Evolutionary conservation across 306 rosid genomes (phyloP).

Genomic region (Chamaecrista fasciculata): DNA sequence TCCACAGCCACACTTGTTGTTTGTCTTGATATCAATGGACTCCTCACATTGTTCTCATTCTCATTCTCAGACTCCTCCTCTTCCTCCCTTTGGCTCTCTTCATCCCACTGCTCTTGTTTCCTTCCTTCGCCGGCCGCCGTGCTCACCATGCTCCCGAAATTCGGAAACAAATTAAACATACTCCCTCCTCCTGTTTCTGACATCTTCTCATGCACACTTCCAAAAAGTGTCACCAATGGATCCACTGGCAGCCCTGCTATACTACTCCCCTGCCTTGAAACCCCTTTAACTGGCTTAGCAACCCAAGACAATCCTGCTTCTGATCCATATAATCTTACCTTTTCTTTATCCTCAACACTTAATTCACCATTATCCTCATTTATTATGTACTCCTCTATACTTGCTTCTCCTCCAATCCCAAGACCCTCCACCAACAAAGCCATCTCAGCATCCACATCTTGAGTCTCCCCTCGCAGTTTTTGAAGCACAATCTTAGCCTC

Average conservation of each 20-base stretch:
- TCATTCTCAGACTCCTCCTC: slow-evolving; percentile 50
- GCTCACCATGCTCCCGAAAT: slow-evolving; percentile 67
- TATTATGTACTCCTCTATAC: slow-evolving; percentile 60
- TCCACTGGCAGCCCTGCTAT: slow-evolving; percentile 67
- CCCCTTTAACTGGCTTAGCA: slow-evolving; percentile 76
- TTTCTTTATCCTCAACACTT: slow-evolving; percentile 58
- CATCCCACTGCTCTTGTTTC: slow-evolving; percentile 61
- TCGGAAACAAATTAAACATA: slow-evolving; percentile 43
- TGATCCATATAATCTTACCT: slow-evolving; percentile 73
- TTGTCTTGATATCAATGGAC: slow-evolving; percentile 88
- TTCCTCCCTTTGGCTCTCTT: slow-evolving; percentile 46
- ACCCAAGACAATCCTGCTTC: slow-evolving; percentile 84
- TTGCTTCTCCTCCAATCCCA: slow-evolving; percentile 56
- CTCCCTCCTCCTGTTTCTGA: slow-evolving; percentile 53
- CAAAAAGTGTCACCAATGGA: slow-evolving; percentile 63
- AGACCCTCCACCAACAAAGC: slow-evolving; percentile 70
- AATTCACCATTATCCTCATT: slow-evolving; percentile 53
- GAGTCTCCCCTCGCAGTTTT: slow-evolving; percentile 72
- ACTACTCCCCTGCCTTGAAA: slow-evolving; percentile 84
- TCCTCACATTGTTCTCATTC: slow-evolving; percentile 70
- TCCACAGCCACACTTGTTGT: slow-evolving; percentile 80
- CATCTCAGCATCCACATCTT: too few species aligned
- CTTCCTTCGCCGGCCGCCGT: slow-evolving; percentile 45
- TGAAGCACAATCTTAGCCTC: slow-evolving; percentile 79
- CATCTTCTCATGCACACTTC: slow-evolving; percentile 58